Base-by-base conservation (phyloP, 768 basidiomycete genomes). In the Russula griseocarnosa region DNA sequence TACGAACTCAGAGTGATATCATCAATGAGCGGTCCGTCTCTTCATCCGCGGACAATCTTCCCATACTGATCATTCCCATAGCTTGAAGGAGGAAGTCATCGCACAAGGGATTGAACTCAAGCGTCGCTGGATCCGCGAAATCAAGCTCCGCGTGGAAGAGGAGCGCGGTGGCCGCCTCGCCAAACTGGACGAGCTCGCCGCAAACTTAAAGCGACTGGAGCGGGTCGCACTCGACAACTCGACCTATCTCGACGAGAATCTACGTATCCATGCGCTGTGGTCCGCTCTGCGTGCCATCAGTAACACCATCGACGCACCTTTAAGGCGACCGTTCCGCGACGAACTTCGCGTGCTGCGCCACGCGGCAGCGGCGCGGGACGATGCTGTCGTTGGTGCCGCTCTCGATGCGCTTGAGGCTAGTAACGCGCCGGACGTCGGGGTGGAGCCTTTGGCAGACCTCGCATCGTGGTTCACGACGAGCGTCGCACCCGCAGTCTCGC, bases 101-200 rank as follows among this genome's bases (percentile, higher is more conserved):
- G 89, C 94, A 3, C 95, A 98, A 74, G 97, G 95, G 20, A 94
- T 99, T 71, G 97, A 98, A 76, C 85, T 98, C 26, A 97, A 98
- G 73, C 87, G 94, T 55, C 84, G 92, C 59, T 98, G 96, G 95
- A 90, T 99, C 47, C 86, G 92, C 36, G 94, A 98, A 63, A 87
- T 98, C 80, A 97, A 98, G 78, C 82, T 94, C 55, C 89, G 87
- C 67, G 95, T 99, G 61, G 96, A 99, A 76, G 85, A 93, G 71
- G 97, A 99, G 75, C 93, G 97, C 50, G 94, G 94, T 18, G 94
- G 94, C 14, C 89, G 97, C 60, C 82, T 99, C 11, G 90, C 94
- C 51, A 97, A 94, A 75, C 86, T 99, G 38, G 94, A 96, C 71
- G 91, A 95, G 73, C 87, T 99, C 53, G 88, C 94, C 11, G 85